phyloP scores from a whole-genome alignment of 768 basidiomycete species.

The Suillus subaureus region DNA sequence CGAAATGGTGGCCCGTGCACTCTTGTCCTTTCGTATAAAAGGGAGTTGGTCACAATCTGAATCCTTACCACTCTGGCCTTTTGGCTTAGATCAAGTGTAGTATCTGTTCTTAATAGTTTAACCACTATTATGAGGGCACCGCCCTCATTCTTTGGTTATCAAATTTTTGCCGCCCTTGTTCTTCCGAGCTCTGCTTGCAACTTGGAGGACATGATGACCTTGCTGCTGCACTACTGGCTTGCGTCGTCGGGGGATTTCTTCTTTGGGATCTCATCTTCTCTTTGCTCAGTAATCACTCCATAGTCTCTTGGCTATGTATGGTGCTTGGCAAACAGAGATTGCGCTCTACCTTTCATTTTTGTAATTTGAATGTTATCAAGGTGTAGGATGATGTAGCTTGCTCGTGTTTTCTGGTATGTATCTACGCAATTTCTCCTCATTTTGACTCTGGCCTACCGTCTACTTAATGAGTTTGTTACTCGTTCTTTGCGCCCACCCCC shows the following conservation, averaged over 20 bases:
- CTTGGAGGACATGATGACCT: conserved; percentile 42
- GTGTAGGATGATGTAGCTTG: too few relatives aligned
- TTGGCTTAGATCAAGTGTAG: conserved; percentile 57
- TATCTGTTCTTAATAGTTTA: conserved; percentile 88
- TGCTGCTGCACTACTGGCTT: conserved; percentile 47
- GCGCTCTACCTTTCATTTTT: too few relatives aligned
- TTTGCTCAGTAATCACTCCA: background rate
- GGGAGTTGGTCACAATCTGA: background rate
- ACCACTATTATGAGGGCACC: conserved; percentile 55
- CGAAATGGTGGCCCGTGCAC: too few relatives aligned
- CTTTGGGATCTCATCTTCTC: background rate
- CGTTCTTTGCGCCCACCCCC: too few relatives aligned
- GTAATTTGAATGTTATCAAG: too few relatives aligned
- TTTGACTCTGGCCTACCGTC: too few relatives aligned
- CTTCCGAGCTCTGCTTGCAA: conserved; percentile 47
- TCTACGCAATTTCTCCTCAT: too few relatives aligned
- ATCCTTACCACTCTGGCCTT: conserved; percentile 42
- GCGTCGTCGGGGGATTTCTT: conserved; percentile 62
- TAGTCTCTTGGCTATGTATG: background rate
- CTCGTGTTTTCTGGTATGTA: too few relatives aligned
- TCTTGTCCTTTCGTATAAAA: too few relatives aligned
- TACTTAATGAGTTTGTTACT: too few relatives aligned
- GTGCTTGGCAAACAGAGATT: background rate
- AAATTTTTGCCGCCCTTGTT: conserved; percentile 55
- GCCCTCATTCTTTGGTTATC: conserved; percentile 43